phyloP scores from a whole-genome alignment of 192 early-diverging fungal genomes.

The Umbelopsis sp. region DNA sequence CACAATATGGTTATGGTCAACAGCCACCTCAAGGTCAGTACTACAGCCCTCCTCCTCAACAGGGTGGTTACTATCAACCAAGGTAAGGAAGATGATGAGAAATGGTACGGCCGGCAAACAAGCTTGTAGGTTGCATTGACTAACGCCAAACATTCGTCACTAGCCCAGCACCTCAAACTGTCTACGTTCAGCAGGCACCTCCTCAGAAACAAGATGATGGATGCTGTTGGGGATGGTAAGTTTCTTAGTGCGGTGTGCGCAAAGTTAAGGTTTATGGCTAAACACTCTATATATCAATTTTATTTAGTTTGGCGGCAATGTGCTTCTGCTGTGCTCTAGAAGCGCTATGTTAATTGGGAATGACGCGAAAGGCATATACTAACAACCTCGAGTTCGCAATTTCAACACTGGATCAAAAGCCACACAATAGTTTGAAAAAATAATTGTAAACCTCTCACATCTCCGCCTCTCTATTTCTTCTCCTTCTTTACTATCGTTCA shows the following conservation, averaged over 20 bases:
- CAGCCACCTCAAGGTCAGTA: constrained; percentile 3
- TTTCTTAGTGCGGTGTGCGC: neutral
- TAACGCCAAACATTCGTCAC: too few species aligned
- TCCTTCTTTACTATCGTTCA: too few species aligned
- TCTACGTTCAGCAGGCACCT: constrained; percentile 26
- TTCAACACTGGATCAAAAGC: neutral
- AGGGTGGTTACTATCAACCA: constrained; percentile 25
- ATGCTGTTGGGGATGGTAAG: constrained; percentile 31
- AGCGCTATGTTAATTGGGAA: constrained; percentile 10
- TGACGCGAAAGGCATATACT: neutral
- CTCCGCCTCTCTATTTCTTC: too few species aligned
- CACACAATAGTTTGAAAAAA: too few species aligned
- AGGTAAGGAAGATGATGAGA: constrained; percentile 14
- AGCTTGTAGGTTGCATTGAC: neutral
- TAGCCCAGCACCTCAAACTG: constrained; percentile 35
- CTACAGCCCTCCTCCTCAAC: constrained; percentile 10
- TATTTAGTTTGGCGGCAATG: constrained; percentile 30
- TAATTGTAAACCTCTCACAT: too few species aligned
- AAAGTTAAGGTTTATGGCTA: neutral
- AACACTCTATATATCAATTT: neutral
- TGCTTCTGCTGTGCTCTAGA: constrained; percentile 28
- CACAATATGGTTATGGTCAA: constrained; percentile 16
- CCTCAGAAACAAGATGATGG: constrained; percentile 21
- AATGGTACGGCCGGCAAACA: too few species aligned
- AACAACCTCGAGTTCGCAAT: neutral